phyloP scores from a whole-genome alignment of 2,329 filamentous ascomycete species.

The Phyllosticta paracitricarpa region DNA sequence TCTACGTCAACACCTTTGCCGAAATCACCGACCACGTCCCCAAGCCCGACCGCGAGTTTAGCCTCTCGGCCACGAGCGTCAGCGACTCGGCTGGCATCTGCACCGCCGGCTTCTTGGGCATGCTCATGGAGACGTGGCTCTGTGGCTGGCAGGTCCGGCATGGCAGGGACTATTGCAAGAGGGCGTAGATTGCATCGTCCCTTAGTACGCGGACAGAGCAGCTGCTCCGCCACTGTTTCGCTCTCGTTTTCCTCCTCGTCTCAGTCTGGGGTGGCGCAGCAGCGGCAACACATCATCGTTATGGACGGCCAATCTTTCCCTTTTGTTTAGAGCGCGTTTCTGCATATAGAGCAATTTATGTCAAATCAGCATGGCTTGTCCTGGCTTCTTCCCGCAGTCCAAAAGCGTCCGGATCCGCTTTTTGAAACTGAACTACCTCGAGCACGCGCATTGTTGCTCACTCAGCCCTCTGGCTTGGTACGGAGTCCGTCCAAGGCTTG shows the following conservation, averaged over 20 bases:
- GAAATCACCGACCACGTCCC: slow-evolving; percentile 81
- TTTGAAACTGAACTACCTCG: too few species aligned
- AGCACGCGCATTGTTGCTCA: too few species aligned
- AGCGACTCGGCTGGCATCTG: slow-evolving; percentile 89
- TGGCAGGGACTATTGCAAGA: slow-evolving; percentile 53
- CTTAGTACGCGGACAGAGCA: background rate
- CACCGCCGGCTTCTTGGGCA: slow-evolving; percentile 73
- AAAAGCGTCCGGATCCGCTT: too few species aligned
- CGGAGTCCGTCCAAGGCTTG: too few species aligned
- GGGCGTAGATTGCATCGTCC: background rate
- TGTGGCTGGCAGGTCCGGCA: slow-evolving; percentile 78
- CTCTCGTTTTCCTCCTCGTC: background rate
- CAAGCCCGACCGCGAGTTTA: slow-evolving; percentile 76
- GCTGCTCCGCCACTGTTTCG: background rate
- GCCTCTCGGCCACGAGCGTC: slow-evolving; percentile 77
- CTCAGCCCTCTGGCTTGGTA: too few species aligned
- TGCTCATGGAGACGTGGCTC: slow-evolving; percentile 69
- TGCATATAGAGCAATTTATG: too few species aligned
- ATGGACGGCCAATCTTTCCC: too few species aligned
- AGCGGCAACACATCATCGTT: too few species aligned
- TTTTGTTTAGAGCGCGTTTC: too few species aligned
- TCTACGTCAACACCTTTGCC: slow-evolving; percentile 94
- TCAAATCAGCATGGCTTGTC: too few species aligned
- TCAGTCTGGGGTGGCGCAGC: background rate
- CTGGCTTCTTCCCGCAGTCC: too few species aligned